Percentiles rank a stretch among this genome's conserved stretches.
Conservation (phyloP, 73 alveolate species). For the Paramecium caudatum region DNA sequence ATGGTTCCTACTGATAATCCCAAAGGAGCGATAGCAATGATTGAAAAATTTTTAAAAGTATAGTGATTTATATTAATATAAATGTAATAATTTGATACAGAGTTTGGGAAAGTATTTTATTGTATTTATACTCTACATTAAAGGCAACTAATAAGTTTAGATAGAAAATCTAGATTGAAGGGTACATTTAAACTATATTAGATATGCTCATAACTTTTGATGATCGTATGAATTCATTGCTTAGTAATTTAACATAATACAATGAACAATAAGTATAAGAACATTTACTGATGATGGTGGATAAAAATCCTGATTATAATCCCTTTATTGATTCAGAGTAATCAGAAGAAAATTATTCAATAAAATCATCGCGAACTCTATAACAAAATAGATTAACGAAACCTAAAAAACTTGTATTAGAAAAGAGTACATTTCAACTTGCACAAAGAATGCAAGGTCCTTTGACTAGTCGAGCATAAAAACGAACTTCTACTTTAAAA, state of each 20-base stretch:
- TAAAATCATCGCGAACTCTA: background rate
- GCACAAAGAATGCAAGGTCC: slow-evolving; percentile 23
- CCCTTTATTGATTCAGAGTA: background rate
- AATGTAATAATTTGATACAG: slow-evolving; percentile 45
- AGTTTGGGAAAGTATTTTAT: slow-evolving; percentile 34
- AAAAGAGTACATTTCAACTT: slow-evolving; percentile 31
- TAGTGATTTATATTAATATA: background rate
- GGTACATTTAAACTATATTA: slow-evolving; percentile 12
- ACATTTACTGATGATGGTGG: slow-evolving; percentile 1
- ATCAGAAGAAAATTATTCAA: slow-evolving; percentile 20
- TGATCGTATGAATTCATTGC: slow-evolving; percentile 15
- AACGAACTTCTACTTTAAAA: too few species aligned
- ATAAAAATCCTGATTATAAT: background rate
- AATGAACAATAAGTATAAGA: slow-evolving; percentile 35
- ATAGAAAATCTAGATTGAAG: slow-evolving; percentile 33
- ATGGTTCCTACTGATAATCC: slow-evolving; percentile 98
- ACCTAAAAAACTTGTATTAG: background rate
- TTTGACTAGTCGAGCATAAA: too few species aligned
- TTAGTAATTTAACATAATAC: background rate
- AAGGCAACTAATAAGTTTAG: slow-evolving; percentile 29
- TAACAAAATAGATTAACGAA: background rate
- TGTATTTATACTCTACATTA: slow-evolving; percentile 41
- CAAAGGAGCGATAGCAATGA: slow-evolving; percentile 81
- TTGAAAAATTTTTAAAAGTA: slow-evolving; percentile 53
- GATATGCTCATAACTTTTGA: slow-evolving; percentile 7